A percentile compares a stretch with the other conserved stretches of the same genome.
Evolutionary conservation across 2,329 filamentous ascomycete genomes (phyloP).

Genomic region (Tolypocladium paradoxum): DNA sequence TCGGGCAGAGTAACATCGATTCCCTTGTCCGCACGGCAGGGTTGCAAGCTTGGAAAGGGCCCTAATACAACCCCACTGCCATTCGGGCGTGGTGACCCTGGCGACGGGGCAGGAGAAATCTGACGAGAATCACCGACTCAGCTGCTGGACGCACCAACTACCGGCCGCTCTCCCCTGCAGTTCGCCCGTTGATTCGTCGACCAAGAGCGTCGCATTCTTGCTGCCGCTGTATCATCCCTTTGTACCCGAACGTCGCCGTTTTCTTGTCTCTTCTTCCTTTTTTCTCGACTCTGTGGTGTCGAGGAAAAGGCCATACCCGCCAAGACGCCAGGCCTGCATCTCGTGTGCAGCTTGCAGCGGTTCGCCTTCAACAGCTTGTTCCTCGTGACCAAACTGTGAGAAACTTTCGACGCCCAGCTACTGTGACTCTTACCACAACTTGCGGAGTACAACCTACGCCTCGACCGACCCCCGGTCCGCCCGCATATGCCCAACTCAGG

Average conservation of each 20-base stretch:
- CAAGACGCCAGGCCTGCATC: background rate
- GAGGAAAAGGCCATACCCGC: background rate
- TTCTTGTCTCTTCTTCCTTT: background rate
- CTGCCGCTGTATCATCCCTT: background rate
- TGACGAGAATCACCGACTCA: background rate
- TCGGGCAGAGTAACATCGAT: conserved; percentile 4
- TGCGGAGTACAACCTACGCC: background rate
- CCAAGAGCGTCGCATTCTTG: background rate
- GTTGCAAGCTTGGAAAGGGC: background rate
- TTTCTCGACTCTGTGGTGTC: background rate
- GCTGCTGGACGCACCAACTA: background rate
- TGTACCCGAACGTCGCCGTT: background rate
- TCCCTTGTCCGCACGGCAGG: background rate
- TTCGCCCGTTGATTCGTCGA: background rate
- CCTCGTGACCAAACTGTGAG: background rate
- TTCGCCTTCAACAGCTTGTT: background rate
- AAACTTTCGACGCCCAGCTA: background rate
- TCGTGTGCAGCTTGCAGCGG: background rate
- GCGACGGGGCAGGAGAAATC: too few species aligned
- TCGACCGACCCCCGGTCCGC: background rate
- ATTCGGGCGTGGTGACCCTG: conserved; percentile 3
- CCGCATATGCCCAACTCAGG: background rate
- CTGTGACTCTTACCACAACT: background rate
- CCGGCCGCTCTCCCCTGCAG: background rate
- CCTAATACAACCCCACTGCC: background rate